Evolutionary conservation across 331 rosid species (phyloP).

Genomic region (Acacia concinna): DNA sequence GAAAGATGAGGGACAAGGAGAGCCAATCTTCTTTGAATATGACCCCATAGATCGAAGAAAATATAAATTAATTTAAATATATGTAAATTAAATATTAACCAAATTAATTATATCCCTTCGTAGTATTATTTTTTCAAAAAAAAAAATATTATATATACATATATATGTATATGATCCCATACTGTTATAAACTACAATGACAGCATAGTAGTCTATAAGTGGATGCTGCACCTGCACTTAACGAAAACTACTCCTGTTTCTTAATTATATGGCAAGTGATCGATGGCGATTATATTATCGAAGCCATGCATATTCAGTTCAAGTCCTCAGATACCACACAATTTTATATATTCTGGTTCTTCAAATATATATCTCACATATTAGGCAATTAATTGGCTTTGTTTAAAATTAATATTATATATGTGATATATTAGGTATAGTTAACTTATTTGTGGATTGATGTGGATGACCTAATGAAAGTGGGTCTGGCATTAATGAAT

Average conservation of each 20-base stretch:
- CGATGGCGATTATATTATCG: not conserved
- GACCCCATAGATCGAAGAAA: constrained; percentile 7
- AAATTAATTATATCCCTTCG: not conserved
- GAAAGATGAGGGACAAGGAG: constrained; percentile 26
- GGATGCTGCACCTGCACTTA: constrained; percentile 35
- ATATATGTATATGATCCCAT: too few species aligned
- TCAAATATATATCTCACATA: not conserved
- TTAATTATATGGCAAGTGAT: not conserved
- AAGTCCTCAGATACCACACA: not conserved
- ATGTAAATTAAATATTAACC: not conserved
- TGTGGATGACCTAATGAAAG: not conserved
- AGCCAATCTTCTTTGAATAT: constrained; percentile 37
- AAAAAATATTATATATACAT: not conserved
- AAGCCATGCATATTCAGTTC: not conserved
- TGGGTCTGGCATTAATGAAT: not conserved
- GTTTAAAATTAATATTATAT: not conserved
- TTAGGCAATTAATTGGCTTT: not conserved
- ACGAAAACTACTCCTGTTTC: not conserved
- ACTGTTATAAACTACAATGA: constrained; percentile 15
- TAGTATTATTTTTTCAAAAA: not conserved
- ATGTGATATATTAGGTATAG: not conserved
- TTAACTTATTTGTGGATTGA: not conserved
- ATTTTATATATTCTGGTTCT: not conserved
- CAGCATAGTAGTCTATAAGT: constrained; percentile 13
- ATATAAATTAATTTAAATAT: not conserved